Base-by-base conservation (phyloP, 345 rosid genomes). In the Pistacia atlantica region DNA sequence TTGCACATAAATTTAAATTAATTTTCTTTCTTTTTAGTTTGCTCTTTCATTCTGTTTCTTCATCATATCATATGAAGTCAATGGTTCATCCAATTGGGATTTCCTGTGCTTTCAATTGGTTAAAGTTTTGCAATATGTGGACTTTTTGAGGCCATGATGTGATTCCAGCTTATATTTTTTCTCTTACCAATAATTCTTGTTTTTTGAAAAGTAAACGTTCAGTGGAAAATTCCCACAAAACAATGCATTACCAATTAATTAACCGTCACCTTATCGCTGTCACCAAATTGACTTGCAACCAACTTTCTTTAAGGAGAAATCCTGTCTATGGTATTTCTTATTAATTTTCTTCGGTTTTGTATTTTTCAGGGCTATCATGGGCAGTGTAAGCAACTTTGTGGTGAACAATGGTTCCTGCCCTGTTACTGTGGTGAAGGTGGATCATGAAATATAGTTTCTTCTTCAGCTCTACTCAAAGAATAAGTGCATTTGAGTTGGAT, bases 301-400 rank as follows among this genome's bases (percentile, higher is more conserved):
- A 11, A 33, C 3, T 17, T 57, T 42, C 42, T 7, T 35, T 71
- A 37, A n/a, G 42, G 65, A 28, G 37, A 57, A 37, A 42, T 58
- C 12, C 22, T 25, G 25, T 25, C 25, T 25, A 25, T 25, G 25
- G 25, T 25, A 25, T 25, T 25, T 25, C 25, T 25, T 25, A 25
- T 25, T 25, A 11, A 8, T 12, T 28, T 22, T 25, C 5, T 58
- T n/a, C 14, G 5, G 17, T 25, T 33, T 13, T 64, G 28, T 57
- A 17, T 49, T n/a, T 62, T 74, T 63, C 87, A 92, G 92, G 85
- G 93, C 82, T 72, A 90, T 93, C 61, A 37, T 91, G 87, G 97
- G 97, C 67, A 90, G 97, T 74, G 96, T 93, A 7, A 93, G 97
- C 90, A 93, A 87, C 87, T 84, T 85, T 78, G 94, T 91, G 64